Evolutionary conservation across 768 basidiomycete species (phyloP), one percentile per base, ranked within the genome.

Genomic region (Kondoa malvinella): DNA sequence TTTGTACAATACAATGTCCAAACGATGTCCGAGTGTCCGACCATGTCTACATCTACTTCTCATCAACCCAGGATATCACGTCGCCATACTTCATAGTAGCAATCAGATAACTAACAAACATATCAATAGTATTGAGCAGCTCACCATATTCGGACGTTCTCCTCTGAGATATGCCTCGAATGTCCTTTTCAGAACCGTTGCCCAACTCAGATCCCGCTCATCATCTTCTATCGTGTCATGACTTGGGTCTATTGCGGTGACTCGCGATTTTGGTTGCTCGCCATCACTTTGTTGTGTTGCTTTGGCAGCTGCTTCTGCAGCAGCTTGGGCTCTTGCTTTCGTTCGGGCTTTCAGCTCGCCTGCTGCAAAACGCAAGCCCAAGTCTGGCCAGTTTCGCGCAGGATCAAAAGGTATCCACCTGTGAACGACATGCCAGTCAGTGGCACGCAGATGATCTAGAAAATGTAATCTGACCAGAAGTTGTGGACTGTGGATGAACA

Each of bases 381-480:
- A 82, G 75, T 96, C 94, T 1, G 94, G 94, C 85, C 86, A 96
- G 76, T 97, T 92, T n/a, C 92, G 85, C 4, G 83, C 78, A 0
- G 88, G 82, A 77, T 99, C 94, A 73, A 96, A 95, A 2, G 92
- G 88, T 71, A 87, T 86, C 94, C 94, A 95, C 92, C 92, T 92
- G 40, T 50, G 12, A 50, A 50, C 40, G 12, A 50, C n/a, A 21
- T 21, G 40, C 8, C 12, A 50, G 40, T 50, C 40, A 50, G 40
- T 50, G 8, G 8, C 21, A 21, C 21, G n/a, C n/a, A n/a, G 8
- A 50, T 50, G 40, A 21, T 8, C 8, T 50, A 21, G 40, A 21
- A 8, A 31, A 15, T 64, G 34, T 56, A 50, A 50, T 58, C 59
- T 4, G 31, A 33, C 30, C 66, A 68, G 27, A 70, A 70, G 56